Evolutionary conservation across 345 rosid genomes (phyloP).

Genomic region (Eucalyptus polyanthemos): DNA sequence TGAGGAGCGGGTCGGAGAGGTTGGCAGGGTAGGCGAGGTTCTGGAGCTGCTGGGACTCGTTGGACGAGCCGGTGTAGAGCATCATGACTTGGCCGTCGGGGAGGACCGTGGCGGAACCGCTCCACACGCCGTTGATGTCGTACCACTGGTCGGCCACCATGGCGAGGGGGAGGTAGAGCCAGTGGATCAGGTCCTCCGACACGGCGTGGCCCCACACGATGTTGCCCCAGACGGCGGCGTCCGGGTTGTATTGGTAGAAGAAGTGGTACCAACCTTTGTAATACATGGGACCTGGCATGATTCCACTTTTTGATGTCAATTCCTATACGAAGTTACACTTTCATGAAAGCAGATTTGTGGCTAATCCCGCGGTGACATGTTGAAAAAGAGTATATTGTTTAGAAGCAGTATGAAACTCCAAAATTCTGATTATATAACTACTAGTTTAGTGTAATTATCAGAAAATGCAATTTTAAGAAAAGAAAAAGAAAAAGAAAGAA

Average conservation of each 20-base stretch:
- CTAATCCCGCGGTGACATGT: too few relatives aligned
- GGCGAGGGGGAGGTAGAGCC: conserved; percentile 86
- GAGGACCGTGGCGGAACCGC: conserved; percentile 85
- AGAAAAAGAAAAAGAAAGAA: not conserved
- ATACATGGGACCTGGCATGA: conserved; percentile 58
- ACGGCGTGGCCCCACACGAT: conserved; percentile 97
- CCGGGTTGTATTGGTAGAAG: conserved; percentile 90
- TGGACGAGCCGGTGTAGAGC: conserved; percentile 84
- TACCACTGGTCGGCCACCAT: conserved; percentile 87
- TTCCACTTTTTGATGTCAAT: not conserved
- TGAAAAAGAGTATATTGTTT: too few relatives aligned
- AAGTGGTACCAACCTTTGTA: conserved; percentile 96
- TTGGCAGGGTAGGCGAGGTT: conserved; percentile 85
- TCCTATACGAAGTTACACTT: not conserved
- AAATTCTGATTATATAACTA: not conserved
- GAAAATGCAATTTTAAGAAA: not conserved
- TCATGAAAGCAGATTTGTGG: not conserved
- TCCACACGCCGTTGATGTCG: conserved; percentile 76
- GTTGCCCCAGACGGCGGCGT: conserved; percentile 83
- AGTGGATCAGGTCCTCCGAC: conserved; percentile 65
- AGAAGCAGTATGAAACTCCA: not conserved
- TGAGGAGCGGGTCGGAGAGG: conserved; percentile 59
- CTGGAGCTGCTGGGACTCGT: conserved; percentile 64
- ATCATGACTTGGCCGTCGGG: conserved; percentile 67
- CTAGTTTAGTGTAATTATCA: not conserved